A percentile compares a stretch with the other conserved stretches of the same genome.
These are phyloP conservation scores for Globisporangium perplexum DNA, from an alignment of 352 stramenopile genomes.

Conservation along the genomic window DNA sequence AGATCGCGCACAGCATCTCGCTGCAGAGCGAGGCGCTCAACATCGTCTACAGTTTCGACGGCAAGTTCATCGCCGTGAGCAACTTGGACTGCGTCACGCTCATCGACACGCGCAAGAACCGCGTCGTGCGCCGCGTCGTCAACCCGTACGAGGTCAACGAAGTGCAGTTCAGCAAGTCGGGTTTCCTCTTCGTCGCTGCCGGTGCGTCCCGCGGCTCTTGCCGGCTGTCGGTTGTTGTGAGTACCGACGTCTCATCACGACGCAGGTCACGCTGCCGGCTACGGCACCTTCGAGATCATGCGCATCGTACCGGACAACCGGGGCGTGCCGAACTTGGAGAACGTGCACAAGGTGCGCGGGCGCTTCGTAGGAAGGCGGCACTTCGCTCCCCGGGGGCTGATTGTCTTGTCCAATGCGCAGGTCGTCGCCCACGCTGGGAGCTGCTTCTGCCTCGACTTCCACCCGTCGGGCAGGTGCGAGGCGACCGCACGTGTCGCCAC, in stretches of 20 bases:
- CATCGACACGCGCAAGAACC: conserved; percentile 79
- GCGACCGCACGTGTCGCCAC: not conserved
- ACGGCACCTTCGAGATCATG: conserved; percentile 84
- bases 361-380: not conserved
- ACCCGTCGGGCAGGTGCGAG: conserved; percentile 60
- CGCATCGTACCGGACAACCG: conserved; percentile 73
- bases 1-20: conserved; percentile 73
- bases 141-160: conserved; percentile 84
- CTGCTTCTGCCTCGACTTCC: conserved; percentile 75
- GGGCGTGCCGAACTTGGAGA: conserved; percentile 73
- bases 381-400: too few relatives aligned
- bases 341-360: conserved; percentile 61
- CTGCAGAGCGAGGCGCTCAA: conserved; percentile 70
- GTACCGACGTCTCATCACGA: too few relatives aligned
- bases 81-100: conserved; percentile 72
- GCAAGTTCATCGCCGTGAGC: conserved; percentile 76
- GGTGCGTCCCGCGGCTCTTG: conserved; percentile 11
- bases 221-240: too few relatives aligned
- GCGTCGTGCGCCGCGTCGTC: conserved; percentile 67
- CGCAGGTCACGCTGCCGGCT: conserved; percentile 55
- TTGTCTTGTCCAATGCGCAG: conserved; percentile 20
- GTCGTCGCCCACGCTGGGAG: conserved; percentile 73
- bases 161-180: conserved; percentile 76
- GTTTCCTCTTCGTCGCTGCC: conserved; percentile 75
- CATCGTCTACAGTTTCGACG: conserved; percentile 75